phyloP scores from a whole-genome alignment of 2,329 filamentous ascomycete species.

The Thielaviopsis euricoi region DNA sequence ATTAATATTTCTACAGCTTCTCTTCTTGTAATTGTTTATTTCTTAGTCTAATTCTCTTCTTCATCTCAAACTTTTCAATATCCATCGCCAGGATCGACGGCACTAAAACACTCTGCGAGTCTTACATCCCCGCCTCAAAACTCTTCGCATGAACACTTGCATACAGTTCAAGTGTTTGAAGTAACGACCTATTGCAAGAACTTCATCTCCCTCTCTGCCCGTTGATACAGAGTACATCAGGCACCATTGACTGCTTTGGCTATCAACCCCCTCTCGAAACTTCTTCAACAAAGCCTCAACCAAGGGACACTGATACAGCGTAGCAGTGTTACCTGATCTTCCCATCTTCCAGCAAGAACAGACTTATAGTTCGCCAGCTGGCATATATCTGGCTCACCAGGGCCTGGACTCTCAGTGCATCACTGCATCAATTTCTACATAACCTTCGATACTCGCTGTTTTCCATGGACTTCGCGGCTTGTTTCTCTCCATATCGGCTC shows the following conservation, averaged over 20 bases:
- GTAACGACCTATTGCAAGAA: not conserved
- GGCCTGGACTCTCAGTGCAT: not conserved
- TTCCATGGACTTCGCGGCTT: not conserved
- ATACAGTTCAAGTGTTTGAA: not conserved
- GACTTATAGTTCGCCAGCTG: not conserved
- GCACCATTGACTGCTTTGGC: not conserved
- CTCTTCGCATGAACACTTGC: not conserved
- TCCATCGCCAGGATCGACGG: not conserved
- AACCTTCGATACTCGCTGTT: not conserved
- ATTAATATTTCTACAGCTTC: not conserved
- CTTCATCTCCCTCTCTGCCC: not conserved
- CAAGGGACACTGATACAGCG: not conserved
- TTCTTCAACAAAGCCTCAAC: not conserved
- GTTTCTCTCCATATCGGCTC: not conserved
- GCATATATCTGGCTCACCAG: not conserved
- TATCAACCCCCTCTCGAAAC: too few species aligned
- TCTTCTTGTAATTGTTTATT: not conserved
- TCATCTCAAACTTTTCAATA: not conserved
- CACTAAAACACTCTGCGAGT: not conserved
- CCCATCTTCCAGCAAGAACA: not conserved
- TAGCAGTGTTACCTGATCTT: not conserved
- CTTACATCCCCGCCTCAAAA: not conserved
- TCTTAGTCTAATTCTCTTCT: not conserved
- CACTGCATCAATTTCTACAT: not conserved
- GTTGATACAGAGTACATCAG: not conserved